Evolutionary conservation across 345 rosid species (phyloP).

Genomic region (Microcos paniculata): DNA sequence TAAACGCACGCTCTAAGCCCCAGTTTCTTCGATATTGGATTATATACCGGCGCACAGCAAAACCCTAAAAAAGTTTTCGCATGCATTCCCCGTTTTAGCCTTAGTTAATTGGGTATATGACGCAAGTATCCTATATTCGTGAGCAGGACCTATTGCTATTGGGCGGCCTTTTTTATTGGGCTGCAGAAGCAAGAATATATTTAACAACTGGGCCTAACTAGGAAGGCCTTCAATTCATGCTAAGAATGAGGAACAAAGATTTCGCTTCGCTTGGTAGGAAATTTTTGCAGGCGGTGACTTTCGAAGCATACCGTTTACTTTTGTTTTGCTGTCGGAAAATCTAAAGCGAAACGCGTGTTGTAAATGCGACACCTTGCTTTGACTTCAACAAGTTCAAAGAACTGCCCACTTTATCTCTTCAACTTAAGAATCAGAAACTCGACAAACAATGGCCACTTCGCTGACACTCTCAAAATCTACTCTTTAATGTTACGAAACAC

Average conservation of each 20-base stretch:
- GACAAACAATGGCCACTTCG: neutral
- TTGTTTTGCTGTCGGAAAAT: neutral
- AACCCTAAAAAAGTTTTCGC: neutral
- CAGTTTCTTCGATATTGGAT: neutral
- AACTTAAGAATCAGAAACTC: slow-evolving; percentile 2
- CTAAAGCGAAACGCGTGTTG: neutral
- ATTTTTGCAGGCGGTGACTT: too few species aligned
- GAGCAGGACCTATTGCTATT: neutral
- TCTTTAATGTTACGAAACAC: neutral
- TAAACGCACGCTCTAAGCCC: neutral
- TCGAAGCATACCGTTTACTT: neutral
- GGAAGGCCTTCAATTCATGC: too few species aligned
- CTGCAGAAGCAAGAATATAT: too few species aligned
- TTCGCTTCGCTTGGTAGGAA: too few species aligned
- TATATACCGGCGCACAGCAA: neutral
- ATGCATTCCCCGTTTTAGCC: neutral
- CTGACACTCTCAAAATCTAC: slow-evolving; percentile 8
- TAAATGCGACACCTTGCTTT: neutral
- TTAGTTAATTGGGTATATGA: neutral
- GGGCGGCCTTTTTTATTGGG: too few species aligned
- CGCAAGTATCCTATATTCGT: neutral
- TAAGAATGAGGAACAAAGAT: too few species aligned
- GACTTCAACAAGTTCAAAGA: neutral
- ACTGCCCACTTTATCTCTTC: neutral
- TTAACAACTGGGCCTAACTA: too few species aligned